Evolutionary conservation across 2,329 filamentous ascomycete species (phyloP), one percentile per base, ranked within the genome.

Genomic region (Fusarium sp.): DNA sequence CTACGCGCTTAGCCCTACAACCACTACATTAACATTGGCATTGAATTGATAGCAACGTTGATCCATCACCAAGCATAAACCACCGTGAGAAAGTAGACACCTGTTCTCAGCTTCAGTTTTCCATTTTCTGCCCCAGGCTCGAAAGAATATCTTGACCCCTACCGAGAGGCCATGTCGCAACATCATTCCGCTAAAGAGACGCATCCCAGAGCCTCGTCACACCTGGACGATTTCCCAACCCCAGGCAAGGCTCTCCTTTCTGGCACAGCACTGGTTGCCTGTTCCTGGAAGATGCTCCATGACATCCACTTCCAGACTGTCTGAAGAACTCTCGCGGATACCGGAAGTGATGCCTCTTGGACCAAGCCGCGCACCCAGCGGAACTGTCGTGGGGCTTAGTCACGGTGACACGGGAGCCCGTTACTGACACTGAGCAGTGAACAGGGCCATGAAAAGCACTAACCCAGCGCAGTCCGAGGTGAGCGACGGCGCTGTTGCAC

Each of bases 181-280:
- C 61, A 43, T 69, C 64, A 60, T 48, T 50, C 72, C 71, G 54
- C 39, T 64, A 63, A 43, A 62, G 64, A 75, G 68, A 75, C 52
- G 57, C 68, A 72, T 56, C 45, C 7, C 32, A 69, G 58, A 73
- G 58, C 61, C 65, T 72, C 68, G 30, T 66, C 54, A 27, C 20
- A 13, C n/a, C 23, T 43, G 57, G 52, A 52, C 64, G 37, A 50
- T 66, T 35, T 64, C 32, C 18, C 41, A 61, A 56, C 25, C n/a
- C 35, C 63, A 23, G 50, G 14, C 30, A 20, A 59, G 39, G 32
- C 18, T 32, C 32, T 23, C 48, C 52, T 25, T 67, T 57, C 54
- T 23, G 41, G 43, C 41, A 23, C 48, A 39, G 41, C 23, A 27
- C 52, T 64, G 61, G 30, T 23, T 57, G 52, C 41, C 48, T 50